Percentiles rank a stretch among this genome's conserved stretches.
phyloP scores from a whole-genome alignment of 345 rosid genomes.

The Microcos paniculata region DNA sequence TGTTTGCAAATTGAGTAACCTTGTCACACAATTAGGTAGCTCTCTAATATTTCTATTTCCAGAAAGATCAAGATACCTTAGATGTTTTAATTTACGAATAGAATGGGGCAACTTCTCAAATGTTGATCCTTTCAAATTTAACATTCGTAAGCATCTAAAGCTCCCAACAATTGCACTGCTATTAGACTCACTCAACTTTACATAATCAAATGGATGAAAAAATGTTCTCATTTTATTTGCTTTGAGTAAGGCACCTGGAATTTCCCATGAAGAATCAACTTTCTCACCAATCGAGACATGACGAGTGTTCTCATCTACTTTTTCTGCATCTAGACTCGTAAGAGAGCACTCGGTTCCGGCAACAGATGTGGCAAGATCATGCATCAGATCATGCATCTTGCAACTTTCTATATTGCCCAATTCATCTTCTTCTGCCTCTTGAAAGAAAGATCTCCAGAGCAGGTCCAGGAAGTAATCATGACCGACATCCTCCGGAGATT shows the following conservation, averaged over 20 bases:
- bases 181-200: no score
- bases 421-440: slow-evolving; percentile 14
- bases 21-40: no score
- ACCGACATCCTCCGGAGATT: slow-evolving; percentile 9
- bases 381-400: slow-evolving; percentile 26
- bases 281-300: slow-evolving; percentile 9
- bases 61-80: no score
- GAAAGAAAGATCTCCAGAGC: slow-evolving; percentile 20
- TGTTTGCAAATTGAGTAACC: no score
- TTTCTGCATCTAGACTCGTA: background rate
- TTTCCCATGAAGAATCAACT: background rate
- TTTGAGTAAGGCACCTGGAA: background rate
- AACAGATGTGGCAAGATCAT: slow-evolving; percentile 18
- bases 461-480: background rate
- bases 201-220: no score
- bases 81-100: no score
- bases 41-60: no score
- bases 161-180: no score
- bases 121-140: no score
- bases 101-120: no score
- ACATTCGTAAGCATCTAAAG: no score
- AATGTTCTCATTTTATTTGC: no score
- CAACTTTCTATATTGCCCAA: background rate
- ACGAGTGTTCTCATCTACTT: background rate
- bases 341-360: slow-evolving; percentile 2